phyloP scores from a whole-genome alignment of 2,329 filamentous ascomycete species.

The Xylariaceae sp. region DNA sequence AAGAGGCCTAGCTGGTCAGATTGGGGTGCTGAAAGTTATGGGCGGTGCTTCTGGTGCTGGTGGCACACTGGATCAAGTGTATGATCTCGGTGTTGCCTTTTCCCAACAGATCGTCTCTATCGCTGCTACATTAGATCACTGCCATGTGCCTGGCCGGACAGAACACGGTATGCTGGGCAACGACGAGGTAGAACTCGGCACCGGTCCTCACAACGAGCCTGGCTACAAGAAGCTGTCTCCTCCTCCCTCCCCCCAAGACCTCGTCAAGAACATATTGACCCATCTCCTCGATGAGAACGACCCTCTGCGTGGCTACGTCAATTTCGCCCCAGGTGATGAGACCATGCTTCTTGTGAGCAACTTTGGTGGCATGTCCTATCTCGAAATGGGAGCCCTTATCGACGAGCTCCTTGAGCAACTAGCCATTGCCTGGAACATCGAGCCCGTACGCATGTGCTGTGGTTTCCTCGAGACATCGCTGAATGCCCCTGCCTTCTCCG shows the following conservation, averaged over 20 bases:
- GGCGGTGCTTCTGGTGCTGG: constrained; percentile 46
- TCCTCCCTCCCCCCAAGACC: constrained; percentile 40
- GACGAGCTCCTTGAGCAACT: constrained; percentile 51
- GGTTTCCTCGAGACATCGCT: constrained; percentile 69
- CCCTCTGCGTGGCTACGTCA: constrained; percentile 44
- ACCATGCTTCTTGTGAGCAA: constrained; percentile 53
- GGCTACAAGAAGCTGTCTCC: constrained; percentile 54
- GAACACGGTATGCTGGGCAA: constrained; percentile 43
- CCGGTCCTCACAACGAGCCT: constrained; percentile 64
- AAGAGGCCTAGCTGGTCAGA: constrained; percentile 57
- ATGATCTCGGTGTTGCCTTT: constrained; percentile 45
- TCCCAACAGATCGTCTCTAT: constrained; percentile 51
- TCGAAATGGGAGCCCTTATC: constrained; percentile 52
- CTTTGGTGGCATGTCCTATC: constrained; percentile 54
- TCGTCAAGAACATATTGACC: constrained; percentile 54
- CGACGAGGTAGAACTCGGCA: constrained; percentile 59
- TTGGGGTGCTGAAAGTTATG: constrained; percentile 55
- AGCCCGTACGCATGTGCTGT: constrained; percentile 50
- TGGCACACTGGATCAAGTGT: constrained; percentile 45
- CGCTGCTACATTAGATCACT: constrained; percentile 56
- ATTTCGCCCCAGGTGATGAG: constrained; percentile 43
- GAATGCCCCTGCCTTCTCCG: constrained; percentile 66
- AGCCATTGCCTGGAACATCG: constrained; percentile 40
- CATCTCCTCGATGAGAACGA: constrained; percentile 56
- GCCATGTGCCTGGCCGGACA: constrained; percentile 51